Percentiles rank a stretch among this genome's conserved stretches.
These are phyloP conservation scores for Calonectria leucothoes DNA, from an alignment of 2,329 filamentous ascomycete genomes.

Conservation along the genomic window DNA sequence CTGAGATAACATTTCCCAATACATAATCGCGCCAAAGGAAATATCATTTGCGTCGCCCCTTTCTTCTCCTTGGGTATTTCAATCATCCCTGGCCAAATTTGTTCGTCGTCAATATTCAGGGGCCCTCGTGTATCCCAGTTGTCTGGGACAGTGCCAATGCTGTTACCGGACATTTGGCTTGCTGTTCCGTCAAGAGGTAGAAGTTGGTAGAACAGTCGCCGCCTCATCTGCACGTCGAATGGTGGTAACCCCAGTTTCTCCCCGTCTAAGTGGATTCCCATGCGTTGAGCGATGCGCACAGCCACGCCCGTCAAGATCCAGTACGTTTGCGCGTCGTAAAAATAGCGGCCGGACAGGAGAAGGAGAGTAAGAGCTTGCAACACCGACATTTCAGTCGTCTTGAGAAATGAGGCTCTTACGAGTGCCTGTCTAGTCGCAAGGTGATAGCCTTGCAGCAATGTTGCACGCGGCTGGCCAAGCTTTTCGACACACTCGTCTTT, in stretches of 20 bases:
- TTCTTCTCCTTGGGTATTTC: conserved; percentile 40
- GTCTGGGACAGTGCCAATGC: conserved; percentile 32
- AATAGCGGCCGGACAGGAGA: conserved; percentile 51
- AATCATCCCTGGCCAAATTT: conserved; percentile 51
- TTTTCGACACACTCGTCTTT: conserved; percentile 53
- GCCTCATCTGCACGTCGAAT: conserved; percentile 66
- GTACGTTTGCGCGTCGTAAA: conserved; percentile 58
- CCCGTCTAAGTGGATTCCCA: conserved; percentile 64
- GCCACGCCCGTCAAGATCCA: conserved; percentile 63
- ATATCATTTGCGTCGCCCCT: conserved; percentile 50
- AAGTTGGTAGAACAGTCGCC: conserved; percentile 66
- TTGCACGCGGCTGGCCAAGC: conserved; percentile 49
- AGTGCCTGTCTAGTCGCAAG: conserved; percentile 60
- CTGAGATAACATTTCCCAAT: conserved; percentile 5
- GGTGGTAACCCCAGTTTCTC: conserved; percentile 44
- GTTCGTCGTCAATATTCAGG: conserved; percentile 52
- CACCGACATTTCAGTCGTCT: conserved; percentile 62
- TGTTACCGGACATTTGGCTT: conserved; percentile 41
- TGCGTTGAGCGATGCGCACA: conserved; percentile 63
- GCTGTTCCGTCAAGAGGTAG: conserved; percentile 51
- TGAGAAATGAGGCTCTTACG: conserved; percentile 61
- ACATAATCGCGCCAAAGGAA: conserved; percentile 40
- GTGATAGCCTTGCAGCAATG: conserved; percentile 51
- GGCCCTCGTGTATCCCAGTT: conserved; percentile 47
- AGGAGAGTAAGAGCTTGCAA: conserved; percentile 65